These are phyloP conservation scores for Phytophthora idaei DNA, from an alignment of 352 stramenopile genomes.

Conservation along the genomic window DNA sequence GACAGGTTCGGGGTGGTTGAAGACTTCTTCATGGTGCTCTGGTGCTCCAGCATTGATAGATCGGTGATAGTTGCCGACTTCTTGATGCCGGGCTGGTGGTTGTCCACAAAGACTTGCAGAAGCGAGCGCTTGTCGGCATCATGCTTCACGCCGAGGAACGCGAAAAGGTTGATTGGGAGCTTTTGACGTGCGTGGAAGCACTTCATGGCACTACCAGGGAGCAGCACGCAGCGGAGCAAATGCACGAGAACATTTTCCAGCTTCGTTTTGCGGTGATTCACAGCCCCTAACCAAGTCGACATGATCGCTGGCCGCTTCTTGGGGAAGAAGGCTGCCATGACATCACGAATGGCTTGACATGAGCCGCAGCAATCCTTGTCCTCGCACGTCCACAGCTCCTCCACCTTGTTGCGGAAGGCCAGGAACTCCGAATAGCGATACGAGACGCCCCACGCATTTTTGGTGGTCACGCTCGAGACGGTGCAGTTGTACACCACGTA, in stretches of 20 bases:
- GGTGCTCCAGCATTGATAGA: constrained; percentile 34
- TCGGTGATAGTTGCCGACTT: constrained; percentile 35
- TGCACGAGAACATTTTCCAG: constrained; percentile 67
- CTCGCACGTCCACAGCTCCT: constrained; percentile 60
- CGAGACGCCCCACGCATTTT: constrained; percentile 55
- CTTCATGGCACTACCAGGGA: constrained; percentile 77
- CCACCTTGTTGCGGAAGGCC: constrained; percentile 59
- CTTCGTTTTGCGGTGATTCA: constrained; percentile 59
- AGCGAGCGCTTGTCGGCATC: constrained; percentile 61
- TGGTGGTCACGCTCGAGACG: constrained; percentile 51
- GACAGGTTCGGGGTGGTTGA: constrained; percentile 34
- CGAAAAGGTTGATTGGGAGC: constrained; percentile 56
- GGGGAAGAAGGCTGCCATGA: constrained; percentile 63
- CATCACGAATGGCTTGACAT: constrained; percentile 74
- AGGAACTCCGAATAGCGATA: constrained; percentile 76
- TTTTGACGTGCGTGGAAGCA: constrained; percentile 53
- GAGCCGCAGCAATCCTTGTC: constrained; percentile 61
- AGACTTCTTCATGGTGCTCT: constrained; percentile 38
- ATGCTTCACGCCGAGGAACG: constrained; percentile 65
- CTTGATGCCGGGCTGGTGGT: constrained; percentile 43
- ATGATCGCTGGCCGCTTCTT: constrained; percentile 54
- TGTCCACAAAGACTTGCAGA: constrained; percentile 73
- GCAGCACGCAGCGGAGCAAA: constrained; percentile 63
- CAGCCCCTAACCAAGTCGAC: constrained; percentile 43
- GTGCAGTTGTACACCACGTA: constrained; percentile 61